Evolutionary conservation across 2,329 filamentous ascomycete genomes (phyloP).

Genomic region (Fusarium sp.): DNA sequence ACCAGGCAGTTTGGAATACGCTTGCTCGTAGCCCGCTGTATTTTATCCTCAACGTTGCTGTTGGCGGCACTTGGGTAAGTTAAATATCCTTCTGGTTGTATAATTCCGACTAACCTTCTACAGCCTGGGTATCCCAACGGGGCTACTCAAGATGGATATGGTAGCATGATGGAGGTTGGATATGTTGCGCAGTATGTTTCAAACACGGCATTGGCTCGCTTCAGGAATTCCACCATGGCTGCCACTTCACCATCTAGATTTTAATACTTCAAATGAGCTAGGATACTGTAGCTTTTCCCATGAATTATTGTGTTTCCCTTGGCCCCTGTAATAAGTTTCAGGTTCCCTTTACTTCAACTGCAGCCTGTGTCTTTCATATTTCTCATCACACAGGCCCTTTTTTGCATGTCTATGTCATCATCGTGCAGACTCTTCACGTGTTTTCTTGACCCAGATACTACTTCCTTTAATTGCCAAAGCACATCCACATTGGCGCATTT

Average conservation of each 20-base stretch:
- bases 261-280: not conserved
- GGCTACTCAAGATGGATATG: slow-evolving; percentile 59
- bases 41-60: slow-evolving; percentile 67
- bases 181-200: slow-evolving; percentile 60
- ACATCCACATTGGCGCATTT: too few species aligned
- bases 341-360: too few species aligned
- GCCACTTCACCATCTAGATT: not conserved
- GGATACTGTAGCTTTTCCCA: too few species aligned
- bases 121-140: slow-evolving; percentile 63
- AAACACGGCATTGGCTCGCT: not conserved
- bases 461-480: too few species aligned
- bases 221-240: not conserved
- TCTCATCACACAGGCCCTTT: too few species aligned
- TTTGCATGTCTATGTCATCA: too few species aligned
- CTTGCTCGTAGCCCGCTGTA: slow-evolving; percentile 64
- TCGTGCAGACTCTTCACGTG: too few species aligned
- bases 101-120: slow-evolving; percentile 14
- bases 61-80: slow-evolving; percentile 66
- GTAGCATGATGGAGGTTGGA: slow-evolving; percentile 63
- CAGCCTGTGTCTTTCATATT: too few species aligned
- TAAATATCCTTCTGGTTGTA: fast-evolving
- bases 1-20: slow-evolving; percentile 61
- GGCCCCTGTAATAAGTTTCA: too few species aligned
- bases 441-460: too few species aligned
- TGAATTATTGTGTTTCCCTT: too few species aligned